Percentiles rank a stretch among this genome's conserved stretches.
phyloP scores from a whole-genome alignment of 306 rosid genomes.

The apple (Malus domestica) region ASM211411v1 NC_041802.1:18296001-18296500 shows the following conservation, averaged over 20 bases:
- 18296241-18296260: slow-evolving; percentile 75
- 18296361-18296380: slow-evolving; percentile 37
- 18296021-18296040: neutral
- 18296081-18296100: neutral
- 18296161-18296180: slow-evolving; percentile 60
- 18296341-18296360: slow-evolving; percentile 20
- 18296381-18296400: slow-evolving; percentile 31
- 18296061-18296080: neutral
- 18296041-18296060: neutral
- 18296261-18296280: slow-evolving; percentile 42
- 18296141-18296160: slow-evolving; percentile 65
- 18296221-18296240: slow-evolving; percentile 38
- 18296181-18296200: slow-evolving; percentile 57
- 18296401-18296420: slow-evolving; percentile 46
- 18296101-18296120: neutral
- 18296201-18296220: slow-evolving; percentile 71
- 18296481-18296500: slow-evolving; percentile 77
- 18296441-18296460: neutral
- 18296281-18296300: slow-evolving; percentile 62
- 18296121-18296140: slow-evolving; percentile 64
- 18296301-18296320: slow-evolving; percentile 60
- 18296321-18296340: slow-evolving; percentile 27
- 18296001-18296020: too few species aligned
- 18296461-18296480: neutral
- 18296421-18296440: slow-evolving; percentile 39